Percentiles rank a stretch among this genome's conserved stretches.
Evolutionary conservation across 768 basidiomycete genomes (phyloP).

Genomic region (Collybiopsis luxurians): DNA sequence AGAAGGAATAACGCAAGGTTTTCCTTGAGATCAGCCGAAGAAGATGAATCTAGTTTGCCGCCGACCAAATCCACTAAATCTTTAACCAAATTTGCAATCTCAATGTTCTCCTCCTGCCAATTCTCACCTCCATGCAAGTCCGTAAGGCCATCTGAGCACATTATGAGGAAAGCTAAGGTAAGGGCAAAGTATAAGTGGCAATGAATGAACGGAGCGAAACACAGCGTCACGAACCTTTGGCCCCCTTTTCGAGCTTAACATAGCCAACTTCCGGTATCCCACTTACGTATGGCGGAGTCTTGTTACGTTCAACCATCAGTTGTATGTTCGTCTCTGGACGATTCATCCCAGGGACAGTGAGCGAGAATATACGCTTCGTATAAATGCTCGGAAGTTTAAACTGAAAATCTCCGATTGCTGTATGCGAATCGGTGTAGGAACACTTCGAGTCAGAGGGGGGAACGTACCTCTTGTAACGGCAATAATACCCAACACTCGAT

Average conservation of each 20-base stretch:
- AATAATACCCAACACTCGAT: conserved; percentile 52
- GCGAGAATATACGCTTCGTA: conserved; percentile 44
- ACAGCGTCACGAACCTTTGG: neutral
- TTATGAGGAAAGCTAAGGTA: conserved; percentile 33
- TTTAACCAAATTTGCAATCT: conserved; percentile 20
- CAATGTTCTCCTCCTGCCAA: conserved; percentile 22
- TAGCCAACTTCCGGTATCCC: conserved; percentile 42
- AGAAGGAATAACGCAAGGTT: conserved; percentile 24
- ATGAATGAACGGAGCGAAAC: neutral
- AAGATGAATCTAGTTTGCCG: neutral
- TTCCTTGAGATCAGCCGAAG: neutral
- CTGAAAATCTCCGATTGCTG: conserved; percentile 52
- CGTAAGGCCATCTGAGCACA: conserved; percentile 52
- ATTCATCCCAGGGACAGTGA: conserved; percentile 20
- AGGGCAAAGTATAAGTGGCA: neutral
- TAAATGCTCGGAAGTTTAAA: conserved; percentile 53
- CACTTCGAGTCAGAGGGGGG: neutral
- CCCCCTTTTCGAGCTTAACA: conserved; percentile 24
- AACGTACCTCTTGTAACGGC: conserved; percentile 53
- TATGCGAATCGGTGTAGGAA: neutral
- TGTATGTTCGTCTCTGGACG: conserved; percentile 30
- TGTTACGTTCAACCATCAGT: conserved; percentile 39
- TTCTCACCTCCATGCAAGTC: conserved; percentile 39
- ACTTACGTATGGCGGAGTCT: conserved; percentile 54
- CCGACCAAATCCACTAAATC: conserved; percentile 36